Evolutionary conservation across 2,329 filamentous ascomycete species (phyloP).

Genomic region (Colletotrichum coccodes): DNA sequence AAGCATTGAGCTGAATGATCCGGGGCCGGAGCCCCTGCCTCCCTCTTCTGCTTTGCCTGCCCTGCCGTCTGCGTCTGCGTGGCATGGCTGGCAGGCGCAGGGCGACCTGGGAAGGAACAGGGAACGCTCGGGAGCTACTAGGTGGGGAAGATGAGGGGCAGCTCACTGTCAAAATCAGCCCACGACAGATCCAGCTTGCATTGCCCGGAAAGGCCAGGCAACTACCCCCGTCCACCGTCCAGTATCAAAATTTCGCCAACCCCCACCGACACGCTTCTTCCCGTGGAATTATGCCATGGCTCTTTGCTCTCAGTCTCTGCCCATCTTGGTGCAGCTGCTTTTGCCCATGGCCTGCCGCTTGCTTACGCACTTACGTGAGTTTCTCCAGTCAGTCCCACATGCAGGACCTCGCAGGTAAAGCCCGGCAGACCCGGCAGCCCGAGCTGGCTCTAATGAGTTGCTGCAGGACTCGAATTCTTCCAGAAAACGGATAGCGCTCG

Average conservation of each 20-base stretch:
- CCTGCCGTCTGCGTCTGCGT: not conserved
- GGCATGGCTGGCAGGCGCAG: constrained; percentile 17
- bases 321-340: not conserved
- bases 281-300: not conserved
- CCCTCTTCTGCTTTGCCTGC: not conserved
- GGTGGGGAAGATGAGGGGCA: constrained; percentile 20
- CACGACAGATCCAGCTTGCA: not conserved
- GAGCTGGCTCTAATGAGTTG: not conserved
- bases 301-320: not conserved
- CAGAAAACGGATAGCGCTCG: not conserved
- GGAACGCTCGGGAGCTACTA: constrained; percentile 22
- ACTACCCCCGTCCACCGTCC: not conserved
- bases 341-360: not conserved
- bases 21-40: not conserved
- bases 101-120: not conserved
- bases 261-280: not conserved
- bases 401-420: not conserved
- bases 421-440: not conserved
- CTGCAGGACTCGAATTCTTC: not conserved
- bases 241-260: not conserved
- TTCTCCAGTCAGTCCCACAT: not conserved
- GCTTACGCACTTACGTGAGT: not conserved
- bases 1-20: constrained; percentile 4
- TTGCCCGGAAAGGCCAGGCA: not conserved
- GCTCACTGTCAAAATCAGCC: not conserved